Evolutionary conservation across 2,329 filamentous ascomycete species (phyloP), one percentile per base, ranked within the genome.

Genomic region (Hortaea sp.): DNA sequence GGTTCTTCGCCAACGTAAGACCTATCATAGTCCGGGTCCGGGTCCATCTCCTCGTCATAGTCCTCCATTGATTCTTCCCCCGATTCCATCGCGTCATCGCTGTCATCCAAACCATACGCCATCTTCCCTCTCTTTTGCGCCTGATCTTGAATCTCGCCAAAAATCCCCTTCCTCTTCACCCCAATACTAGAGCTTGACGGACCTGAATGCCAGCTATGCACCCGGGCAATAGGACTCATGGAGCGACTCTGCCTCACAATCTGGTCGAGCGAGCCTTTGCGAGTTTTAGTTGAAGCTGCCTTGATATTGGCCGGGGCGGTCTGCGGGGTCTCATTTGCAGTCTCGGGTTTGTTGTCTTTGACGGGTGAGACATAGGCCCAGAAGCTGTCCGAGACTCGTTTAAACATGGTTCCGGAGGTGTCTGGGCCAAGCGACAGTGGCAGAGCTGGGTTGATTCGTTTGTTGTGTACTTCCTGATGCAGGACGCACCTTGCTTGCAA

Each of bases 331-430:
- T 35, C n/a, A n/a, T n/a, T 35, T 20, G 20, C 20, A 9, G 32
- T 35, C 2, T n/a, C n/a, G 50, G 40, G 13, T 46, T 34, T 5
- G 60, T 59, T 47, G 66, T 63, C 55, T 54, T 69, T 70, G 41
- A 59, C 58, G 7, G 69, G 69, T 43, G 67, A 69, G 42, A 71
- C 57, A 48, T 65, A 68, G 47, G 60, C 59, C 67, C 67, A 70
- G 46, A 72, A 56, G 41, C 57, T 58, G 42, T 63, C 59, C 6
- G 65, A 62, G 5, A 70, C 52, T 38, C 58, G 56, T 41, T 59
- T 54, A 49, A 53, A 39, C 49, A 51, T 51, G 13, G 39, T 45
- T 32, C 39, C 39, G 39, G 9, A 9, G 32, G 32, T 35, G 32
- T 35, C 20, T 20, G 20, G 20, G 20, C 20, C 20, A 20, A 20